Evolutionary conservation across 352 stramenopile genomes (phyloP).

Genomic region (Pythium rhizo-oryzae): DNA sequence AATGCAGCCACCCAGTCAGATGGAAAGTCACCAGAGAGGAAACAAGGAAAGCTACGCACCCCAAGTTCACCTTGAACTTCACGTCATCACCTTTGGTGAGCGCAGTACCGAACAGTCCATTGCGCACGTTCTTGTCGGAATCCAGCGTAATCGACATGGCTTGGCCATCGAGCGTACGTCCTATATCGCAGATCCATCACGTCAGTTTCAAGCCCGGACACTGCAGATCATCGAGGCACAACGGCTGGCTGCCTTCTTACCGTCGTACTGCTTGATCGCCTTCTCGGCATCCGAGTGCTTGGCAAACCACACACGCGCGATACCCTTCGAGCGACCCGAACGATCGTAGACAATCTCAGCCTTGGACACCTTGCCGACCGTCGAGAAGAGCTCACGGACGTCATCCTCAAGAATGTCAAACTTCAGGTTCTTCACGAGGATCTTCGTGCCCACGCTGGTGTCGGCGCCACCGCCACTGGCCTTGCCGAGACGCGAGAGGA

Average conservation of each 20-base stretch:
- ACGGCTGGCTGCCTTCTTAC: constrained; percentile 27
- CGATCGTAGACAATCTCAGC: constrained; percentile 84
- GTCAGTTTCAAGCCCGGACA: neutral
- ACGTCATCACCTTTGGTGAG: constrained; percentile 59
- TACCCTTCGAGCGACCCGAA: constrained; percentile 80
- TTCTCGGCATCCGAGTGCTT: constrained; percentile 72
- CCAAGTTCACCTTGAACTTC: constrained; percentile 83
- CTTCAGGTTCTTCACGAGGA: constrained; percentile 85
- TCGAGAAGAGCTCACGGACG: constrained; percentile 78
- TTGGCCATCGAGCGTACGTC: constrained; percentile 72
- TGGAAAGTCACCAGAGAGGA: neutral
- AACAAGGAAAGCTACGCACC: constrained; percentile 35
- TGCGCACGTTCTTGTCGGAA: constrained; percentile 69
- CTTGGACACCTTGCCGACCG: constrained; percentile 76
- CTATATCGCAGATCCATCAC: constrained; percentile 25
- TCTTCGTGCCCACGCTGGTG: constrained; percentile 56
- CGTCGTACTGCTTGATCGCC: constrained; percentile 84
- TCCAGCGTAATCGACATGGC: constrained; percentile 79
- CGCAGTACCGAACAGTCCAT: constrained; percentile 78
- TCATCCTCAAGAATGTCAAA: constrained; percentile 86
- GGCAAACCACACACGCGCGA: constrained; percentile 77
- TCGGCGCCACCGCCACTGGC: constrained; percentile 27
- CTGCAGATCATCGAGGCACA: neutral
- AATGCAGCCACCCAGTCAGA: neutral
- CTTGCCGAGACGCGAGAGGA: constrained; percentile 69